phyloP scores from a whole-genome alignment of 331 rosid species.

The Arachis monticola region DNA sequence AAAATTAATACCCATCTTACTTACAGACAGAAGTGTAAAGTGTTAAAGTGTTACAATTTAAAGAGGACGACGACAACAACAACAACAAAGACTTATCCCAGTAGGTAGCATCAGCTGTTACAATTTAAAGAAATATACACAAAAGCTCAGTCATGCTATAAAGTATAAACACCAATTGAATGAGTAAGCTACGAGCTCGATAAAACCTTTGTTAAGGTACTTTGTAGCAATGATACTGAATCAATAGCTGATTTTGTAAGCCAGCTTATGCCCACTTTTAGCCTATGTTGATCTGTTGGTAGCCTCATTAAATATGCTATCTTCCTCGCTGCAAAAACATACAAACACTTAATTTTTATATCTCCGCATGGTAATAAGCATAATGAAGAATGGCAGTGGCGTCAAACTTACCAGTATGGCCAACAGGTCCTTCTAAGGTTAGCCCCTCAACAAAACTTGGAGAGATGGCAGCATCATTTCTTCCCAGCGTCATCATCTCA shows the following conservation, averaged over 20 bases:
- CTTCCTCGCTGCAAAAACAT: slow-evolving; percentile 79
- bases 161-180: slow-evolving; percentile 1
- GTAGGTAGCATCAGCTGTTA: too few species aligned
- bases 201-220: slow-evolving; percentile 67
- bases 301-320: slow-evolving; percentile 88
- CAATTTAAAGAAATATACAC: background rate
- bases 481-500: slow-evolving; percentile 95
- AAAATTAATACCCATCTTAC: slow-evolving; percentile 5
- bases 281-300: slow-evolving; percentile 92
- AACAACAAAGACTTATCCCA: too few species aligned
- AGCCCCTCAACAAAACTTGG: slow-evolving; percentile 94
- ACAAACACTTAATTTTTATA: slow-evolving; percentile 2
- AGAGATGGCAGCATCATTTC: slow-evolving; percentile 86
- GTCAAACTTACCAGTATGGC: slow-evolving; percentile 73
- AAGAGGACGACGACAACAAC: too few species aligned
- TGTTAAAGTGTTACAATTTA: too few species aligned
- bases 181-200: slow-evolving; percentile 50
- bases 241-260: slow-evolving; percentile 83
- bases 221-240: slow-evolving; percentile 71
- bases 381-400: background rate
- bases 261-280: slow-evolving; percentile 98
- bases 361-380: background rate
- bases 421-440: slow-evolving; percentile 85
- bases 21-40: background rate
- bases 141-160: slow-evolving; percentile 27